These are phyloP conservation scores for Suillus bovinus DNA, from an alignment of 768 basidiomycete genomes.

Conservation along the genomic window DNA sequence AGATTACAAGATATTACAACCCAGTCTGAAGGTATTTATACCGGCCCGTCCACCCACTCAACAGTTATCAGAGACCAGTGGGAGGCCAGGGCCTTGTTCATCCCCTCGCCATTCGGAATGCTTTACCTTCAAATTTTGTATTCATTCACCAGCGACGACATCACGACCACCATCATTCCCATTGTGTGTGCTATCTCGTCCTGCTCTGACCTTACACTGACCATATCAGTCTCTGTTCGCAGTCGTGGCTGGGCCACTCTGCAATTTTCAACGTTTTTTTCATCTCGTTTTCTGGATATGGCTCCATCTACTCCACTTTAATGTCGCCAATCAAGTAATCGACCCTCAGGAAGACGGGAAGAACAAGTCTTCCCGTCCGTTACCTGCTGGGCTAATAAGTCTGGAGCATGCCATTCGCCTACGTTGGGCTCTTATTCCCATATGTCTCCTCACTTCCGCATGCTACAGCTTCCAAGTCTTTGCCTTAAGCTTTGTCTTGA, in stretches of 20 bases:
- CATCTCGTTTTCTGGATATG: constrained; percentile 44
- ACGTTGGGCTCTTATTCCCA: constrained; percentile 36
- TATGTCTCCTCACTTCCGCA: constrained; percentile 37
- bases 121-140: constrained; percentile 31
- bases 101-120: neutral
- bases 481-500: constrained; percentile 30
- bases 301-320: constrained; percentile 45
- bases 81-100: neutral
- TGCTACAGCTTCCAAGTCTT: constrained; percentile 33
- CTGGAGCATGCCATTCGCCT: constrained; percentile 34
- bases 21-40: neutral
- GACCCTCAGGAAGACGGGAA: constrained; percentile 42
- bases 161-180: constrained; percentile 47
- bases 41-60: neutral
- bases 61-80: neutral
- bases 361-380: constrained; percentile 47
- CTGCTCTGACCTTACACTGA: neutral
- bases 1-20: neutral
- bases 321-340: constrained; percentile 46
- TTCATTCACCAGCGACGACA: constrained; percentile 48
- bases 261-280: constrained; percentile 16
- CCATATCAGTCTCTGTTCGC: constrained; percentile 34
- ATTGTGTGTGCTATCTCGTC: constrained; percentile 36
- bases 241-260: constrained; percentile 33
- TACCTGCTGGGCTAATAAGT: constrained; percentile 46